These are phyloP conservation scores for Waltiozyma sp. DNA, from an alignment of 1,139 yeast species.

Conservation along the genomic window DNA sequence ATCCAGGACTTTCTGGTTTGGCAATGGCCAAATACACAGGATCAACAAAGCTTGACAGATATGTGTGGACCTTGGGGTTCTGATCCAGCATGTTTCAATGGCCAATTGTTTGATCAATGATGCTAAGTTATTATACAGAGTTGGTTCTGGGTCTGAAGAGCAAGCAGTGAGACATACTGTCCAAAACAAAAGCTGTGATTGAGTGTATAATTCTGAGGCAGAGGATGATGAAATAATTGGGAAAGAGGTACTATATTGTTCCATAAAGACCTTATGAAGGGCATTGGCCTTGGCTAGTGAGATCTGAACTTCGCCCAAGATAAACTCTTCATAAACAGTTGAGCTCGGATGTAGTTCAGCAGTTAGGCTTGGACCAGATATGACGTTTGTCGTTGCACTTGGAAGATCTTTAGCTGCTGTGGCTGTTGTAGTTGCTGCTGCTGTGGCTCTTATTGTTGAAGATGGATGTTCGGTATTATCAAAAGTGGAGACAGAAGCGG, in stretches of 20 bases:
- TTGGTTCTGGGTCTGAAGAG: conserved; percentile 78
- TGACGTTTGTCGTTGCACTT: not conserved
- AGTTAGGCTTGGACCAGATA: not conserved
- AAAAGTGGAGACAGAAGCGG: conserved; percentile 10
- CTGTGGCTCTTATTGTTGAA: not conserved
- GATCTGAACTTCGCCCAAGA: conserved; percentile 63
- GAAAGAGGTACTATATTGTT: conserved; percentile 59
- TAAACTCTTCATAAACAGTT: conserved; percentile 41
- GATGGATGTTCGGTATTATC: conserved; percentile 6
- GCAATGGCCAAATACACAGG: conserved; percentile 84
- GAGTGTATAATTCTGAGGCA: conserved; percentile 71
- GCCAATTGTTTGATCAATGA: conserved; percentile 78
- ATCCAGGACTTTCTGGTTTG: conserved; percentile 85
- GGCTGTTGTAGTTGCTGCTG: not conserved
- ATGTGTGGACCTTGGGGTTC: conserved; percentile 90
- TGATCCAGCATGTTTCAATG: conserved; percentile 86
- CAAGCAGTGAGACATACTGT: conserved; percentile 81
- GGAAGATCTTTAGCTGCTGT: not conserved
- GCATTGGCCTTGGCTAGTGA: conserved; percentile 58
- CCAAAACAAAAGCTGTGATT: conserved; percentile 84
- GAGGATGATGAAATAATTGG: conserved; percentile 67
- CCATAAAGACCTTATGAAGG: conserved; percentile 58
- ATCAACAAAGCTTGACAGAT: conserved; percentile 82
- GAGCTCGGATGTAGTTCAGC: not conserved
- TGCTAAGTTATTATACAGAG: conserved; percentile 65